Percentiles rank a stretch among this genome's conserved stretches.
Evolutionary conservation across 331 rosid genomes (phyloP).

Genomic region (Saraca asoca): DNA sequence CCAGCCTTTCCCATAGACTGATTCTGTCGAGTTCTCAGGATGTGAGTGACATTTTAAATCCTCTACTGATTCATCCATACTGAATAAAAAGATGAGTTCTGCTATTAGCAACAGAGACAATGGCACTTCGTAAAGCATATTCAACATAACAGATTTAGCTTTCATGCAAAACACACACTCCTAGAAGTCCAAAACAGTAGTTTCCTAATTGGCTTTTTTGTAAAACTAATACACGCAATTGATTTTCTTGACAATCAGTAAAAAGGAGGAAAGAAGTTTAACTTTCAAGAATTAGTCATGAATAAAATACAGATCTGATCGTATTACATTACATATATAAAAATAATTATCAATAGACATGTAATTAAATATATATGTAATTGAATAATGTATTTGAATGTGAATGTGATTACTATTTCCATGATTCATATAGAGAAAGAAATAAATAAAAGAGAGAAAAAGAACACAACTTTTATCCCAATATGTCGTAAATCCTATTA

Average conservation of each 20-base stretch:
- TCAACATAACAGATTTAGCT: neutral
- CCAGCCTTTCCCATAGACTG: conserved; percentile 92
- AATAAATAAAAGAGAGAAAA: no score
- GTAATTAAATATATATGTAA: no score
- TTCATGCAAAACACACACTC: neutral
- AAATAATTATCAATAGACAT: no score
- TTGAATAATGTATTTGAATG: no score
- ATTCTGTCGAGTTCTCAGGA: conserved; percentile 60
- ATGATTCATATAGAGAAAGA: no score
- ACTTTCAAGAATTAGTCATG: neutral
- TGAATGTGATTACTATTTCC: no score
- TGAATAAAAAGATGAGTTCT: conserved; percentile 40
- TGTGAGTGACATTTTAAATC: conserved; percentile 36
- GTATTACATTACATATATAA: no score
- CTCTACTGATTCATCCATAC: conserved; percentile 51
- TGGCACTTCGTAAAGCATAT: neutral
- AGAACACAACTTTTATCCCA: no score
- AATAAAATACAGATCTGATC: no score
- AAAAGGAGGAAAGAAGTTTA: neutral
- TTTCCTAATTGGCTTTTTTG: no score
- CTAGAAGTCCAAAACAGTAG: neutral
- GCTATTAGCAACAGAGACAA: conserved; percentile 19
- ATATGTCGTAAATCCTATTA: no score
- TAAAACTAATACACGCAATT: no score
- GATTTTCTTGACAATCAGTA: neutral